Evolutionary conservation across 805 yeast genomes (phyloP).

Genomic region (Yarrowia osloensis): DNA sequence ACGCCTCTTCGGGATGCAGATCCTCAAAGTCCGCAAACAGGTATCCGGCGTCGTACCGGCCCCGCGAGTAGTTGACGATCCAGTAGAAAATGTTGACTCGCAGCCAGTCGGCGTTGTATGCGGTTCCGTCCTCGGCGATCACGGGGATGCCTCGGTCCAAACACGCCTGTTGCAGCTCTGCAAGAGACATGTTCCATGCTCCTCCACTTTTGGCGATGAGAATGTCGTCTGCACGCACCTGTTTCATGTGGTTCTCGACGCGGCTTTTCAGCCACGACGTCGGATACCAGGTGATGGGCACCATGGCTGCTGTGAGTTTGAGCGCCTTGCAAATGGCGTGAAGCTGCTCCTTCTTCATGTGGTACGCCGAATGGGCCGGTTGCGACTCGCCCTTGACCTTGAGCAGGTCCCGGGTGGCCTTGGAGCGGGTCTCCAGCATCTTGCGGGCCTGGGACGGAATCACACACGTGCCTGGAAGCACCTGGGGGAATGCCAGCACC

Average conservation of each 20-base stretch:
- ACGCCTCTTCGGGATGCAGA: constrained; percentile 15
- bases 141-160: constrained; percentile 50
- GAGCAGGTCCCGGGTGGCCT: constrained; percentile 1
- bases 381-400: background rate
- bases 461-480: constrained; percentile 65
- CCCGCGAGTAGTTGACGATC: constrained; percentile 35
- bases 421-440: background rate
- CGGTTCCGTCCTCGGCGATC: background rate
- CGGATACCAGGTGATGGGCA: constrained; percentile 42
- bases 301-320: constrained; percentile 34
- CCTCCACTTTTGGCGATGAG: constrained; percentile 48
- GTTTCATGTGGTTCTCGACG: constrained; percentile 49
- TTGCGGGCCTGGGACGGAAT: constrained; percentile 47
- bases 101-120: constrained; percentile 26
- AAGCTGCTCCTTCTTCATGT: constrained; percentile 33
- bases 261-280: constrained; percentile 45
- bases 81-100: constrained; percentile 33
- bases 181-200: constrained; percentile 49
- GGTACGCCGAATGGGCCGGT: constrained; percentile 33
- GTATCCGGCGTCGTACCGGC: constrained; percentile 36
- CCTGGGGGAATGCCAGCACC: constrained; percentile 54
- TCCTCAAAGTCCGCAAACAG: constrained; percentile 32
- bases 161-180: constrained; percentile 55
- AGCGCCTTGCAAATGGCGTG: constrained; percentile 34
- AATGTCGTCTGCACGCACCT: constrained; percentile 55